These are phyloP conservation scores for Trypanosoma scelopori DNA, from an alignment of 208 protist genomes.

Conservation along the genomic window DNA sequence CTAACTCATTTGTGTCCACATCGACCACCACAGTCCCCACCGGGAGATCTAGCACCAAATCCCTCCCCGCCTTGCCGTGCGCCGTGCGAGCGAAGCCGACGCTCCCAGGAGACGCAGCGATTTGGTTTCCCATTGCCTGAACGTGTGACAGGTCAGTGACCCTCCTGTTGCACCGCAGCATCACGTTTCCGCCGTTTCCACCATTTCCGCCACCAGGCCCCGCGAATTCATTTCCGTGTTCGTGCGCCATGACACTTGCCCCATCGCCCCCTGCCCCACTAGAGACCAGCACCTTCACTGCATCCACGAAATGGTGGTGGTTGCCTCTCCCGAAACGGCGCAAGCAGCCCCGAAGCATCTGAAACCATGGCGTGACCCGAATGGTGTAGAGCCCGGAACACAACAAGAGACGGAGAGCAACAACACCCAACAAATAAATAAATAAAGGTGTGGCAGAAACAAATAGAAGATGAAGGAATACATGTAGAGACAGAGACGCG, in stretches of 20 bases:
- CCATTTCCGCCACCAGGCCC: constrained; percentile 91
- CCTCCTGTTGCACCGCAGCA: constrained; percentile 57
- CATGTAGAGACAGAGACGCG: constrained; percentile 5
- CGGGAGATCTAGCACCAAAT: constrained; percentile 84
- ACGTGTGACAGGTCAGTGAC: constrained; percentile 71
- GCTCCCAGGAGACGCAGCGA: constrained; percentile 58
- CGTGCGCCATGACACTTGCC: constrained; percentile 86
- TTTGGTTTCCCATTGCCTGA: constrained; percentile 61
- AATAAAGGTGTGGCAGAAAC: constrained; percentile 24
- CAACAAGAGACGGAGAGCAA: too few relatives aligned
- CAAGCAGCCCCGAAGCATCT: constrained; percentile 11
- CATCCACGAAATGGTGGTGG: constrained; percentile 65
- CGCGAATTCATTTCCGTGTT: constrained; percentile 88
- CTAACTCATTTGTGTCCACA: constrained; percentile 89
- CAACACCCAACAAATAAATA: constrained; percentile 20
- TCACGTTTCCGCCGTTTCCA: constrained; percentile 84
- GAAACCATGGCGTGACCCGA: not conserved
- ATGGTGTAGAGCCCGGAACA: too few relatives aligned
- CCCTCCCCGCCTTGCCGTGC: constrained; percentile 66
- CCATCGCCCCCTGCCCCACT: constrained; percentile 86
- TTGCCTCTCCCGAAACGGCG: constrained; percentile 1
- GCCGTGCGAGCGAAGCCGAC: constrained; percentile 73
- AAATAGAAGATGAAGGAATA: constrained; percentile 14
- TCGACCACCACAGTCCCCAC: constrained; percentile 85
- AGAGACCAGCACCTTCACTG: constrained; percentile 81